phyloP scores from a whole-genome alignment of 208 protist genomes.

The Leishmania braziliensis region DNA sequence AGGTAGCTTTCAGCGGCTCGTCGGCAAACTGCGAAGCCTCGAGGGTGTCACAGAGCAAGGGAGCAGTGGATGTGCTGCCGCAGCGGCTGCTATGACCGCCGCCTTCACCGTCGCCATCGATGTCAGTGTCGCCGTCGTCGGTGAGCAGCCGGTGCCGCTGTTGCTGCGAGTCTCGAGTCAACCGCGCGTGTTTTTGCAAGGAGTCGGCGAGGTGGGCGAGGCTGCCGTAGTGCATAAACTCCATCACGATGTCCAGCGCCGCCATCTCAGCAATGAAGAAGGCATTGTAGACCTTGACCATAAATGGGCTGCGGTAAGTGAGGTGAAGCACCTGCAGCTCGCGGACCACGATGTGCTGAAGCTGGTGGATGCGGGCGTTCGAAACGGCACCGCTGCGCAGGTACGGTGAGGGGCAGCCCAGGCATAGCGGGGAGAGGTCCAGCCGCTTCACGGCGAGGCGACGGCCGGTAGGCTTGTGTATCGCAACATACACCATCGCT shows the following conservation, averaged over 20 bases:
- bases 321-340: conserved; percentile 89
- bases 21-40: not conserved
- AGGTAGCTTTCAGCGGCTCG: not conserved
- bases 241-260: conserved; percentile 86
- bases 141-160: conserved; percentile 23
- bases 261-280: conserved; percentile 63
- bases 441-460: conserved; percentile 83
- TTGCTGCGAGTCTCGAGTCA: conserved; percentile 31
- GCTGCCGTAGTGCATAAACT: conserved; percentile 91
- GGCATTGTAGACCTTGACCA: conserved; percentile 92
- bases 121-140: conserved; percentile 9
- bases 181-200: conserved; percentile 45
- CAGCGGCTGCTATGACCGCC: not conserved
- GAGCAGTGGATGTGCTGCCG: not conserved
- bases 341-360: conserved; percentile 72
- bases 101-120: conserved; percentile 1
- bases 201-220: conserved; percentile 55
- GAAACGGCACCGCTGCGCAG: conserved; percentile 18
- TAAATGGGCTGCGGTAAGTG: conserved; percentile 84
- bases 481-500: conserved; percentile 69
- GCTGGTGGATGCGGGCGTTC: conserved; percentile 48
- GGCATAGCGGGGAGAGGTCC: conserved; percentile 68
- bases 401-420: conserved; percentile 22
- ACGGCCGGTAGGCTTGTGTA: conserved; percentile 66
- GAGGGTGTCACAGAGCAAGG: not conserved